Evolutionary conservation across 345 rosid species (phyloP).

Genomic region (Syzygium jambos): DNA sequence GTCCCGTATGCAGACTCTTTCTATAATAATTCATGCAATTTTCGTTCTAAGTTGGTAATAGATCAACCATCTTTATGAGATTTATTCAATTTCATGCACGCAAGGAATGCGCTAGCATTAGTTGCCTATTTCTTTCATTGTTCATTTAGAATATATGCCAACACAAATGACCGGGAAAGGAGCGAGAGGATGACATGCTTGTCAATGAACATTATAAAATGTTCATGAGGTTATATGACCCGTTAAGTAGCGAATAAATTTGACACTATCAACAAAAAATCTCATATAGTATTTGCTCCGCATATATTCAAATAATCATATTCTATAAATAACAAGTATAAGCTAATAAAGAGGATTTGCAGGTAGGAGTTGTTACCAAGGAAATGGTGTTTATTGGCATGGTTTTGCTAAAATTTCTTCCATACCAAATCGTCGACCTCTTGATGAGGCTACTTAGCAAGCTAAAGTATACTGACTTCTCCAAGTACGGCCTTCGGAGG

Average conservation of each 20-base stretch:
- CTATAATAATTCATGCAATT: neutral
- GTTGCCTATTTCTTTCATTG: too few relatives aligned
- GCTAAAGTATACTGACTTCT: neutral
- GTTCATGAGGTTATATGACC: too few relatives aligned
- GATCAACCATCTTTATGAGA: neutral
- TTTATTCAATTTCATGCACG: neutral
- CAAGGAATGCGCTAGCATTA: neutral
- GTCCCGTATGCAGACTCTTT: slow-evolving; percentile 17
- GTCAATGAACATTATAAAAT: too few relatives aligned
- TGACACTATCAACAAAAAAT: neutral
- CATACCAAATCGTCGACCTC: slow-evolving; percentile 7
- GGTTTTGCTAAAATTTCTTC: slow-evolving; percentile 11
- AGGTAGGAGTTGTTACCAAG: slow-evolving; percentile 10
- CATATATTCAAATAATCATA: neutral
- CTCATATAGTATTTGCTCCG: neutral
- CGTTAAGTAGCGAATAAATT: neutral
- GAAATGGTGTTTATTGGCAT: slow-evolving; percentile 14
- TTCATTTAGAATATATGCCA: too few relatives aligned
- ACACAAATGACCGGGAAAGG: too few relatives aligned
- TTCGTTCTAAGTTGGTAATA: neutral
- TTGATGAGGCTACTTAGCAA: neutral
- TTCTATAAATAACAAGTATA: neutral
- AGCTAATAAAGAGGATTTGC: neutral
- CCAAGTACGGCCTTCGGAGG: slow-evolving; percentile 29
- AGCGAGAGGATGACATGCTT: too few relatives aligned